These are phyloP conservation scores for Penicillium sp. DNA, from an alignment of 2,329 filamentous ascomycete genomes.

Conservation along the genomic window DNA sequence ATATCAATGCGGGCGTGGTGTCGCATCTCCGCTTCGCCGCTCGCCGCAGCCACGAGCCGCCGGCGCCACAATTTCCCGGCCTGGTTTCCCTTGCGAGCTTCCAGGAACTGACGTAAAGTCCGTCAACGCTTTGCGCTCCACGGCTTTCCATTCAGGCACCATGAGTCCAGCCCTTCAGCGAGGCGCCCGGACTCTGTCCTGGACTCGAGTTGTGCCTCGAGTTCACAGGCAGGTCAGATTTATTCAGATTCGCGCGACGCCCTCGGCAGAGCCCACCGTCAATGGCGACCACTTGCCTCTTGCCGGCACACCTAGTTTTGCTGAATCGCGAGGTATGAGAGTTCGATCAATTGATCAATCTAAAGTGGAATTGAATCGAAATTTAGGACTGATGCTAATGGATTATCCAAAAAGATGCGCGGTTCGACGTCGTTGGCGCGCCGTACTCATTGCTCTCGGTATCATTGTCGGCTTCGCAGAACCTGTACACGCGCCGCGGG, in stretches of 20 bases:
- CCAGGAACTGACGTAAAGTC: slow-evolving; percentile 21
- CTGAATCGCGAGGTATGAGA: slow-evolving; percentile 38
- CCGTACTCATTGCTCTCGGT: slow-evolving; percentile 93
- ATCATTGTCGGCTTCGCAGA: slow-evolving; percentile 85
- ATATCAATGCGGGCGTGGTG: slow-evolving; percentile 10
- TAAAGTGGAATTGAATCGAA: not conserved
- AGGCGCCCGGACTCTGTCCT: slow-evolving; percentile 30
- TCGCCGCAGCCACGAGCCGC: slow-evolving; percentile 11
- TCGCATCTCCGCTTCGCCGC: not conserved
- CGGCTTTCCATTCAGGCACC: slow-evolving; percentile 17
- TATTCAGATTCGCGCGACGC: slow-evolving; percentile 42
- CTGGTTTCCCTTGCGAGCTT: slow-evolving; percentile 11
- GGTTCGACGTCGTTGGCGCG: slow-evolving; percentile 86
- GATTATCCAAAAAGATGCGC: slow-evolving; percentile 61
- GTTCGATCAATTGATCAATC: too few relatives aligned
- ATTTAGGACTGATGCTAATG: slow-evolving; percentile 1
- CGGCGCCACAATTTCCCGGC: slow-evolving; percentile 22
- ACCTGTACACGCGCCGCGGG: slow-evolving; percentile 84
- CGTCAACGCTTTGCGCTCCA: slow-evolving; percentile 5
- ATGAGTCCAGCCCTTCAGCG: slow-evolving; percentile 35
- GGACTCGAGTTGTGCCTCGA: slow-evolving; percentile 27
- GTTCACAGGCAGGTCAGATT: slow-evolving; percentile 30
- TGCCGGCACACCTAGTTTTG: slow-evolving; percentile 33
- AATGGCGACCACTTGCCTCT: slow-evolving; percentile 35
- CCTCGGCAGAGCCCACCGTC: slow-evolving; percentile 33